phyloP scores from a whole-genome alignment of 2,329 filamentous ascomycete species.

The Metarhizium anisopliae region DNA sequence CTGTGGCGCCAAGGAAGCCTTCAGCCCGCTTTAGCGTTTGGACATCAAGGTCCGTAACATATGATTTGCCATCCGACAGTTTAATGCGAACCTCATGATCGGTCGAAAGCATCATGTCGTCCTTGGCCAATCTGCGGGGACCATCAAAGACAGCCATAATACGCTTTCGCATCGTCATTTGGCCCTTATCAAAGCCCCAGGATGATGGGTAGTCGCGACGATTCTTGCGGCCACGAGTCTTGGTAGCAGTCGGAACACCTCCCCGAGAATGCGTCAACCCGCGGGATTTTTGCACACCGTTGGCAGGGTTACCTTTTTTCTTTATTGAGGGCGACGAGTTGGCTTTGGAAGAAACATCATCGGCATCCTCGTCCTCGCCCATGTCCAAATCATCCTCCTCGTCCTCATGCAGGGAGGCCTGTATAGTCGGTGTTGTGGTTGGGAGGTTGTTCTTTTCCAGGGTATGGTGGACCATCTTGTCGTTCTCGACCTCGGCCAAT shows the following conservation, averaged over 20 bases:
- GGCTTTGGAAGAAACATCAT: slow-evolving; percentile 36
- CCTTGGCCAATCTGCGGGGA: slow-evolving; percentile 79
- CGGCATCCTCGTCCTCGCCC: slow-evolving; percentile 43
- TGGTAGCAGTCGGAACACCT: slow-evolving; percentile 50
- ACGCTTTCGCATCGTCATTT: slow-evolving; percentile 98
- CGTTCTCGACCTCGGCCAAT: slow-evolving; percentile 56
- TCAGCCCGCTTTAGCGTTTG: slow-evolving; percentile 84
- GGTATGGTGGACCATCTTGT: slow-evolving; percentile 52
- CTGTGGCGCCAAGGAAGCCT: slow-evolving; percentile 68
- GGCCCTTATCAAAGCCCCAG: slow-evolving; percentile 85
- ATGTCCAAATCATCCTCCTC: slow-evolving; percentile 46
- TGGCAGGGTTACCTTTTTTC: slow-evolving; percentile 46
- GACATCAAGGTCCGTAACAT: slow-evolving; percentile 88
- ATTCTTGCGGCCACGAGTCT: slow-evolving; percentile 70
- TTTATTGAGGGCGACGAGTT: slow-evolving; percentile 33
- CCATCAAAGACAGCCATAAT: slow-evolving; percentile 92
- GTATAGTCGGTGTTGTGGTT: slow-evolving; percentile 33
- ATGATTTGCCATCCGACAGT: slow-evolving; percentile 65
- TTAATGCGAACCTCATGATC: slow-evolving; percentile 88
- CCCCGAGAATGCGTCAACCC: slow-evolving; percentile 73
- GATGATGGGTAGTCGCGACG: slow-evolving; percentile 87
- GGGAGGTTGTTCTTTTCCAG: slow-evolving; percentile 55
- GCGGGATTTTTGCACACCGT: slow-evolving; percentile 56
- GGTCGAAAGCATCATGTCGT: slow-evolving; percentile 97
- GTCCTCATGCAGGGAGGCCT: slow-evolving; percentile 29